Evolutionary conservation across 2,329 filamentous ascomycete genomes (phyloP).

Genomic region (Mycosphaerella arachidis): DNA sequence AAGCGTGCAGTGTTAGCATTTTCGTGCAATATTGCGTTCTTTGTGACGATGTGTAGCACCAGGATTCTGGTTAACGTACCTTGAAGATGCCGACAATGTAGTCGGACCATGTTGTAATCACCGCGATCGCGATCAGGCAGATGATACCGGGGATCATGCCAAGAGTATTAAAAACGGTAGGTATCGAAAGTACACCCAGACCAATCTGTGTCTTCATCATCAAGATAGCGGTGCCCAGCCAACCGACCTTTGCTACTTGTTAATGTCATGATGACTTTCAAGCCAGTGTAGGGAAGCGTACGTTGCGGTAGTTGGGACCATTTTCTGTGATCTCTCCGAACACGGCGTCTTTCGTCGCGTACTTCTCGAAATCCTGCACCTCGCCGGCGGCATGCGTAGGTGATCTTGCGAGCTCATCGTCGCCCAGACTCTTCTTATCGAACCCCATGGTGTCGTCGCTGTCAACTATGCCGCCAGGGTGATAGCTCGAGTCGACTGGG

Average conservation of each 20-base stretch:
- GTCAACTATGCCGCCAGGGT: too few species aligned
- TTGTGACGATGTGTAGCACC: too few species aligned
- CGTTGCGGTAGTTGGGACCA: slow-evolving; percentile 23
- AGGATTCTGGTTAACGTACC: background rate
- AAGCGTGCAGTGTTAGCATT: too few species aligned
- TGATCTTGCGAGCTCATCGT: too few species aligned
- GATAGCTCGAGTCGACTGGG: too few species aligned
- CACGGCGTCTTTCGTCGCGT: slow-evolving; percentile 7
- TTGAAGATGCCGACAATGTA: slow-evolving; percentile 50
- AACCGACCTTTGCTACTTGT: slow-evolving; percentile 34
- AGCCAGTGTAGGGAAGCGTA: slow-evolving; percentile 13
- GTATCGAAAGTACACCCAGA: slow-evolving; percentile 45
- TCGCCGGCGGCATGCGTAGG: too few species aligned
- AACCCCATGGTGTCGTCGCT: too few species aligned
- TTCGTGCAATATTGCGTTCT: too few species aligned
- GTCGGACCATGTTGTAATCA: slow-evolving; percentile 46
- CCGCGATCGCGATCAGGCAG: slow-evolving; percentile 36
- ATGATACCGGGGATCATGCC: slow-evolving; percentile 47
- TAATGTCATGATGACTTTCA: background rate
- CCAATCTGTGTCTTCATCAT: slow-evolving; percentile 46
- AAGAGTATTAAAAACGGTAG: slow-evolving; percentile 40
- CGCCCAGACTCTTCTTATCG: too few species aligned
- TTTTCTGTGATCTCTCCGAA: slow-evolving; percentile 16
- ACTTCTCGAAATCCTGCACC: background rate
- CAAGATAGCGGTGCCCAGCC: slow-evolving; percentile 39